Base-by-base conservation (phyloP, 140 eudicot genomes). In the Cichorium intybus region DNA sequence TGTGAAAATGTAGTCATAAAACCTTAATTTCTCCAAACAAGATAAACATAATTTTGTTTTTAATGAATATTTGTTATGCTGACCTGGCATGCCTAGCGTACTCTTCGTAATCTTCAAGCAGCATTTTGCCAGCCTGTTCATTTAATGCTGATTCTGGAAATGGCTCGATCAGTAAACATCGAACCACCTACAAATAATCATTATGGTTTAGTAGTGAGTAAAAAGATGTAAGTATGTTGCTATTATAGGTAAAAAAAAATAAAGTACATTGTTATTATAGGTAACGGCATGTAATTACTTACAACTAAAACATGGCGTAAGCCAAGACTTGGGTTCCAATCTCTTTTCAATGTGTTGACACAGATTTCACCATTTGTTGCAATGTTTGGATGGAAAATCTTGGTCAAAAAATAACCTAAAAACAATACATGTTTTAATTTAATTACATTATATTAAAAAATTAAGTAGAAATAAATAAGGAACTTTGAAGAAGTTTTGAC, bases 71-170 rank as follows among this genome's bases (percentile, higher is more conserved):
- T n/a, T n/a, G n/a, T n/a, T n/a, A n/a, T n/a, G n/a, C 85, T 67
- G 27, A 94, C 99, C 95, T 94, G 47, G 99, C 99, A 82, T 84
- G 94, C 53, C 88, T 81, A 54, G 95, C 99, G 74, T 93, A 93
- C 77, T 93, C 99, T 31, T 88, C 97, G 37, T 93, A 93, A 67
- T 93, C 74, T 33, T 93, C 97, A 56, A 86, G 97, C 21, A 93
- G 82, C 99, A 93, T 72, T 80, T 86, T 93, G 34, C 97, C 97
- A 3, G 99, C 97, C 70, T 88, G 95, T 71, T 86, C 97, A 57
- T 93, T 93, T 62, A 93, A 73, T 24, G 97, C 99, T 10, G 97
- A 93, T 77, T 93, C 99, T 8, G 97, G 99, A 69, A 88, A 89
- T 27, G 97, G 99, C 75, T 93, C 99, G 24, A 93, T 93, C 66